Evolutionary conservation across 1,139 yeast species (phyloP), one percentile per base, ranked within the genome.

Genomic region (Sugiyamaella neomexicana): DNA sequence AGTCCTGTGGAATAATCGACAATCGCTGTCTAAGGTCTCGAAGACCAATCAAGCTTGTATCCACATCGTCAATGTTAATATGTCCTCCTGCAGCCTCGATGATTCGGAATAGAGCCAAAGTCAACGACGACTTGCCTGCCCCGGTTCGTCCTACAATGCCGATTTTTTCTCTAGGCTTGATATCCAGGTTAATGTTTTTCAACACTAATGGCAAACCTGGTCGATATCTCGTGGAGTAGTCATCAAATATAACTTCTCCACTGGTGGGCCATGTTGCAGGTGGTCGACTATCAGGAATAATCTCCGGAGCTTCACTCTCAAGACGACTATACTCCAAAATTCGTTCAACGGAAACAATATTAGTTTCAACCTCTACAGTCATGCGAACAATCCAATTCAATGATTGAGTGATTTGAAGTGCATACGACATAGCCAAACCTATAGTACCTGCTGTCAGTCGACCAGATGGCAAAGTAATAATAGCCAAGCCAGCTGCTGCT

Each of bases 291-390:
- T 76, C 79, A 60, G 83, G 86, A 58, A 91, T 77, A 34, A 87
- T 72, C 56, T 79, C 85, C 0, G 97, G 89, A 2, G 97, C 97
- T 73, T 93, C 99, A 13, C 90, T 77, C 42, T 76, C 75, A 62
- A 93, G 77, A 41, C 74, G 70, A 15, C 96, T 81, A 71, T 93
- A 93, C 71, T 93, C 98, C 72, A 88, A 76, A 55, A 91, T 85
- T 77, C 99, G 85, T 74, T 93, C 99, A 44, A 93, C 98, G 5
- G 96, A 88, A 46, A 93, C 98, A 74, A 93, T 91, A 70, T 91
- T 91, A 10, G 97, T 89, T 69, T 93, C 99, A 52, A 93, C 96
- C 66, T 91, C 98, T 54, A 91, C 98, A 0, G 97, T 89, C 98
- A 91, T 91, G 73, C 98, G 80, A 36, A 93, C 97, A 71, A 91